These are phyloP conservation scores for Xylaria arbuscula DNA, from an alignment of 2,329 filamentous ascomycete genomes.

Conservation along the genomic window DNA sequence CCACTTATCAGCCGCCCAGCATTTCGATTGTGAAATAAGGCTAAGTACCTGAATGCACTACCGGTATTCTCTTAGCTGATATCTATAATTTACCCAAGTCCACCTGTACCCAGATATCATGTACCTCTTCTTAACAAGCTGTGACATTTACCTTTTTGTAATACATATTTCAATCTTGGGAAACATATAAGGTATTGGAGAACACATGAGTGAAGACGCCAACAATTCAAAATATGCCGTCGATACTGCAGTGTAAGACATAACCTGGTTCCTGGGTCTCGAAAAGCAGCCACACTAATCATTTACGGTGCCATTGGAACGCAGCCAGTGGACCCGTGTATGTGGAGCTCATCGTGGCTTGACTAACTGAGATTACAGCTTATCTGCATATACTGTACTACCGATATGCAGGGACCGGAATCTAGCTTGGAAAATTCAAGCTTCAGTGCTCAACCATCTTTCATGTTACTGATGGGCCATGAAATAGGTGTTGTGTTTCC, in stretches of 20 bases:
- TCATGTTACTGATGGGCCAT: background rate
- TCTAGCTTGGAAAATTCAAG: constrained; percentile 22
- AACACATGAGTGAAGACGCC: background rate
- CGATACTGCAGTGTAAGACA: too few relatives aligned
- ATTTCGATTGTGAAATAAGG: background rate
- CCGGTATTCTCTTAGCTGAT: background rate
- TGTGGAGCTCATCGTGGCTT: too few relatives aligned
- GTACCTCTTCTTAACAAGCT: too few relatives aligned
- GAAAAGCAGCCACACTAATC: background rate
- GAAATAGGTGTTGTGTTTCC: background rate
- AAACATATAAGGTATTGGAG: too few relatives aligned
- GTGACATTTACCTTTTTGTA: too few relatives aligned
- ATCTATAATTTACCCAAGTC: too few relatives aligned
- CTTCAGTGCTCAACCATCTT: background rate
- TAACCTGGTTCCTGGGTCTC: background rate
- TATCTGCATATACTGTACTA: constrained; percentile 6
- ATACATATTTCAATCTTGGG: too few relatives aligned
- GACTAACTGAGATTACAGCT: background rate
- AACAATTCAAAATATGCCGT: too few relatives aligned
- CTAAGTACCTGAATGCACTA: too few relatives aligned
- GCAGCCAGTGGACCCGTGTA: background rate
- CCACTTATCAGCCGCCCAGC: background rate
- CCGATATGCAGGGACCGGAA: constrained; percentile 6
- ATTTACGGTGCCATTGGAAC: too few relatives aligned
- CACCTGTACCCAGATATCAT: too few relatives aligned